Base-by-base conservation (phyloP, 768 basidiomycete genomes). In the Naganishia vishniacii region DNA sequence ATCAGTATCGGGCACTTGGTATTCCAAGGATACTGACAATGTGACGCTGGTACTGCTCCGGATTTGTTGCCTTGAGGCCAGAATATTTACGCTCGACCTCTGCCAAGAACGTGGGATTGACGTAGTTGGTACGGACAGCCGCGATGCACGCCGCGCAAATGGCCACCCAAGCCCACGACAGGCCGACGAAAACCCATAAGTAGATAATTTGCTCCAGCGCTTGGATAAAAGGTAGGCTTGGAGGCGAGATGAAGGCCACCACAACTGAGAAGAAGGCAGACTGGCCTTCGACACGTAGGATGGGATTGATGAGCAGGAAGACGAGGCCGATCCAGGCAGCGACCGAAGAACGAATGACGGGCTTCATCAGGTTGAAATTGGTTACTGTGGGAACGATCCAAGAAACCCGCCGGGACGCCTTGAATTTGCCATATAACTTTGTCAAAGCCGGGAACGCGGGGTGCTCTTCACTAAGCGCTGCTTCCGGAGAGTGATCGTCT, bases 151-250 rank as follows among this genome's bases (percentile, higher is more conserved):
- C 72, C 1, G 73, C 72, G 18, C 65, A 74, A 3, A 76, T 62
- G 58, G 64, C 62, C 34, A 70, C 71, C 75, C 75, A 77, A 6
- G 69, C 74, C 75, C 75, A 77, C 2, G 71, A 64, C 1, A 73
- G 28, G 0, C 59, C 70, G 48, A 70, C 67, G 53, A 72, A 77
- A 61, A 73, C 72, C 58, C 69, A 72, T 16, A 77, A 62, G 49
- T 72, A 73, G 32, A 70, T 42, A 26, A 69, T 75, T 23, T 69
- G 62, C 51, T 77, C 75, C 16, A 74, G 46, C 13, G 65, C 69
- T 56, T 77, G 73, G 4, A 74, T 59, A 37, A 74, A 68, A 18
- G 75, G 71, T 46, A 68, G 71, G 40, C 25, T 58, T 0, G 75
- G 73, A 13, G 75, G 75, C 25, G 72, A 48, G 37, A 77, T 73